These are phyloP conservation scores for Colletotrichum sp. DNA, from an alignment of 2,329 filamentous ascomycete genomes.

Conservation along the genomic window DNA sequence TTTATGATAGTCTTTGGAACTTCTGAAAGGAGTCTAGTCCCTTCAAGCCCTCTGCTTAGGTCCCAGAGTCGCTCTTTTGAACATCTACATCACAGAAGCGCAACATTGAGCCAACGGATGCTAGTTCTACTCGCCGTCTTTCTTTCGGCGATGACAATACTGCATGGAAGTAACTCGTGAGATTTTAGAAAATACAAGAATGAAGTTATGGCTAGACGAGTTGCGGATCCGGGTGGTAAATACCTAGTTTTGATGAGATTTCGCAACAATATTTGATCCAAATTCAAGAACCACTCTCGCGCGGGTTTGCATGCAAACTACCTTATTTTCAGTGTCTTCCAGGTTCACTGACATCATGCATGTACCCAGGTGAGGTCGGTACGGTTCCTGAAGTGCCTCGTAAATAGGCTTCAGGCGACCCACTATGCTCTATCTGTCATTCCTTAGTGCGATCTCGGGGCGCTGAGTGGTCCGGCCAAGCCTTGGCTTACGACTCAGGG, in stretches of 20 bases:
- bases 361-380: neutral
- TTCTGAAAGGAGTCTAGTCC: neutral
- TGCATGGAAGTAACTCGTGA: neutral
- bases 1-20: neutral
- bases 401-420: neutral
- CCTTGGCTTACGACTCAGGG: neutral
- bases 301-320: neutral
- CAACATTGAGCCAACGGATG: neutral
- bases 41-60: neutral
- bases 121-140: neutral
- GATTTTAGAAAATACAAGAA: neutral
- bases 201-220: neutral
- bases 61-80: neutral
- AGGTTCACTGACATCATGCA: neutral
- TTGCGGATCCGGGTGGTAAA: neutral
- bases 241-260: neutral
- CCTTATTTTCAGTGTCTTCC: neutral
- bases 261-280: neutral
- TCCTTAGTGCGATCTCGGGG: neutral
- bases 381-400: neutral
- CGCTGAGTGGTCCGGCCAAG: neutral
- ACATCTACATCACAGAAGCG: neutral
- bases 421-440: neutral
- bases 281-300: neutral
- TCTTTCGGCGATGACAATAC: neutral